These are phyloP conservation scores for Neonectria magnoliae DNA, from an alignment of 2,329 filamentous ascomycete species.

Conservation along the genomic window DNA sequence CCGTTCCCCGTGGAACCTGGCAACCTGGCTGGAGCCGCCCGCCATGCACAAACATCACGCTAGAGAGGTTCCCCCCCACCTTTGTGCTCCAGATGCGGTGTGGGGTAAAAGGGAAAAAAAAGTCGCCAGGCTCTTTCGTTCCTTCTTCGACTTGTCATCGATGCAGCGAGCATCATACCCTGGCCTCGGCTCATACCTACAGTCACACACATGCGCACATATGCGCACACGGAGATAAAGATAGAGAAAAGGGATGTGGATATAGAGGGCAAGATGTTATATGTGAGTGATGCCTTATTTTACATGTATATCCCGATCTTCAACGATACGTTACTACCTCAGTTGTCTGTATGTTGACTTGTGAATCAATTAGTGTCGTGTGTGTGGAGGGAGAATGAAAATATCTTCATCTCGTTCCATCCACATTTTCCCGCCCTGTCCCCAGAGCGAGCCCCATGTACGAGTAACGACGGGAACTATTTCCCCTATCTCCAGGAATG, in stretches of 20 bases:
- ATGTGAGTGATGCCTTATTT: background rate
- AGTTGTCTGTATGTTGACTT: background rate
- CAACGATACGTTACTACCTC: background rate
- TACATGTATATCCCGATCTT: too few species aligned
- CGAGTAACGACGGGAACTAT: background rate
- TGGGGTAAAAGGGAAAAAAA: background rate
- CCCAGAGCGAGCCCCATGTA: background rate
- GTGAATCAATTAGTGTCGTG: background rate
- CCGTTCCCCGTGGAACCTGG: background rate
- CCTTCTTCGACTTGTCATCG: background rate
- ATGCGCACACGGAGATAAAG: background rate
- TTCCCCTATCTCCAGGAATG: background rate
- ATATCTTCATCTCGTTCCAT: background rate
- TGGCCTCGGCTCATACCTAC: background rate
- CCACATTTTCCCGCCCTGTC: too few species aligned
- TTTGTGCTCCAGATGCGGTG: conserved; percentile 1
- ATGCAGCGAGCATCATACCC: background rate
- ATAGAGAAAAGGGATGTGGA: background rate
- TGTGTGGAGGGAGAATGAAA: background rate
- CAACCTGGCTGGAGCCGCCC: background rate
- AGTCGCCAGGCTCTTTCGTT: background rate
- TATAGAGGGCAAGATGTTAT: background rate
- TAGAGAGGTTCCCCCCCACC: background rate
- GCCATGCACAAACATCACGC: background rate
- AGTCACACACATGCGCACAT: background rate